Conservation (phyloP, 345 rosid species). For the Eucalyptus pauciflora region DNA sequence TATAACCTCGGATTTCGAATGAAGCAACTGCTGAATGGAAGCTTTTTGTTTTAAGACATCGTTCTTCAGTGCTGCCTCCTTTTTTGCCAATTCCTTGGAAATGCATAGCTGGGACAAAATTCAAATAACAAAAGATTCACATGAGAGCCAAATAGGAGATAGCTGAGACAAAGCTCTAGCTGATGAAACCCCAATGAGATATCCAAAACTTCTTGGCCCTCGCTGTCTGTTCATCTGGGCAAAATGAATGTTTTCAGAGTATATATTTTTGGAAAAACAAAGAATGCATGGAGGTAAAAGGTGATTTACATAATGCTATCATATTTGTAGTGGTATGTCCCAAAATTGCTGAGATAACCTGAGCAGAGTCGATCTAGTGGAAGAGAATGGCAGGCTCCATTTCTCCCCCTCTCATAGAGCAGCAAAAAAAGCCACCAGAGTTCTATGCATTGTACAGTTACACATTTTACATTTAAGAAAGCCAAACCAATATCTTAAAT, state of each 20-base stretch:
- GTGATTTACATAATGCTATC: background rate
- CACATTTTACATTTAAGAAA: background rate
- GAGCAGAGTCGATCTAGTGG: background rate
- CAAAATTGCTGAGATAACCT: background rate
- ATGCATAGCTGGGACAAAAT: conserved; percentile 35
- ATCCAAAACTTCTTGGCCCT: background rate
- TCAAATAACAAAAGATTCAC: background rate
- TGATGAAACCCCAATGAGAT: background rate
- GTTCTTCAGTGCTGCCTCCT: conserved; percentile 35
- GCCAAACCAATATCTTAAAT: background rate
- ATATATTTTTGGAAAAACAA: background rate
- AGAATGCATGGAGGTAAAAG: background rate
- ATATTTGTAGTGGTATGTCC: background rate
- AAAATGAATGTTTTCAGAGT: background rate
- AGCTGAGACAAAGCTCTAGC: background rate
- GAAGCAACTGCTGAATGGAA: conserved; percentile 32
- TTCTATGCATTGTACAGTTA: background rate
- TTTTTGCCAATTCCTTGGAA: conserved; percentile 34
- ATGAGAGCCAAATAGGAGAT: background rate
- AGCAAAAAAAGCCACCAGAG: background rate
- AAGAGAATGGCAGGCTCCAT: background rate
- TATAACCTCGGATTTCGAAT: conserved; percentile 46
- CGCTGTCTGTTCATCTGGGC: background rate
- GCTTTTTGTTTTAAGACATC: conserved; percentile 47
- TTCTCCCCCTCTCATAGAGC: background rate